Evolutionary conservation across 805 yeast genomes (phyloP).

Genomic region (Candida ascalaphidarum): DNA sequence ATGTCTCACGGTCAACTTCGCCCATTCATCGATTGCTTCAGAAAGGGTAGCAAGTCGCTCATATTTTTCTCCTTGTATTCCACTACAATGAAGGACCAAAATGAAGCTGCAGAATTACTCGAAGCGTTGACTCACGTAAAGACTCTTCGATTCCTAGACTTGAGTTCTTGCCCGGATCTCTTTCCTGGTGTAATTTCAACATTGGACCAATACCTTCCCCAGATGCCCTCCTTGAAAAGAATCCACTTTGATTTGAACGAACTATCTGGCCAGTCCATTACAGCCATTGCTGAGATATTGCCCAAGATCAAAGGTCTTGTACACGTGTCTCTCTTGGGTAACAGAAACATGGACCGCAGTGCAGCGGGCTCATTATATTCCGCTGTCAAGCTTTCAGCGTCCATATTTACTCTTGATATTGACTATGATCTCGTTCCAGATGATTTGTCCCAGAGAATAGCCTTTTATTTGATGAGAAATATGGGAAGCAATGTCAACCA

Average conservation of each 20-base stretch:
- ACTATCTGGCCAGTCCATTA: slow-evolving; percentile 35
- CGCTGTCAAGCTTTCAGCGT: slow-evolving; percentile 36
- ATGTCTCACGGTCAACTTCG: slow-evolving; percentile 35
- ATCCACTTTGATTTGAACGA: slow-evolving; percentile 49
- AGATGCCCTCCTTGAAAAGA: slow-evolving; percentile 36
- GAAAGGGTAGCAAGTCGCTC: slow-evolving; percentile 23
- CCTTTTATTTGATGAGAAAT: slow-evolving; percentile 48
- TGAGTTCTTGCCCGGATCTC: slow-evolving; percentile 43
- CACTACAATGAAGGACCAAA: slow-evolving; percentile 36
- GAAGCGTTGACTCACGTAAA: slow-evolving; percentile 27
- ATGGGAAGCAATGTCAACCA: slow-evolving; percentile 40
- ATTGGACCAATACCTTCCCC: slow-evolving; percentile 36
- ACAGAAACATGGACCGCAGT: slow-evolving; percentile 32
- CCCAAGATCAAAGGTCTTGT: slow-evolving; percentile 40
- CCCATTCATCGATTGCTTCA: slow-evolving; percentile 39
- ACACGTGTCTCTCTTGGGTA: slow-evolving; percentile 49
- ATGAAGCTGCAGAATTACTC: slow-evolving; percentile 27
- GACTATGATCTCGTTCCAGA: slow-evolving; percentile 47
- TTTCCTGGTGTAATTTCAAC: slow-evolving; percentile 43
- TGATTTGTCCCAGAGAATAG: slow-evolving; percentile 44
- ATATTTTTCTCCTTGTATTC: slow-evolving; percentile 46
- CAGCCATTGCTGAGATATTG: slow-evolving; percentile 39
- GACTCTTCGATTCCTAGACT: slow-evolving; percentile 41
- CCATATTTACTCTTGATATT: slow-evolving; percentile 43
- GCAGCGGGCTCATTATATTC: slow-evolving; percentile 43